Evolutionary conservation across 371 early-diverging fungal genomes (phyloP), one percentile per base, ranked within the genome.

Genomic region (Fennellomyces sp.): DNA sequence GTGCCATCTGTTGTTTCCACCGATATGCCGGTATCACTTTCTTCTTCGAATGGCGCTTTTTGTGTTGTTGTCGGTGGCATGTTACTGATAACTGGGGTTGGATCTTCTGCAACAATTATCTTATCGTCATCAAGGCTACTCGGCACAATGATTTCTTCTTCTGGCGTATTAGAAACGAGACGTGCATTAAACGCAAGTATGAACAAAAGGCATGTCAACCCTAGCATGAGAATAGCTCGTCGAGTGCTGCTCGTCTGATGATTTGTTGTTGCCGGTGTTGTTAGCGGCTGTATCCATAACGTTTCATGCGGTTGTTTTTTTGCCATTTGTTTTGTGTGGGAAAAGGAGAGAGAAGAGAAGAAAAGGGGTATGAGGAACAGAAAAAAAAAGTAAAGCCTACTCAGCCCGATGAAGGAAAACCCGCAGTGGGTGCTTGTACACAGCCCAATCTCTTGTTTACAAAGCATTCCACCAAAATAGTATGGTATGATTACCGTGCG

Each of bases 1-100:
- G 74, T 72, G 17, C 54, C 62, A 52, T 80, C 75, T 31, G 63
- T 62, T 1, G 65, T 58, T 30, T 42, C 51, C 17, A 19, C 35
- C 1, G 41, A 41, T 41, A 21, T 15, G 13, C 33, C 10, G 28
- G 5, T 21, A 33, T 2, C 23, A 28, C 30, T 30, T 19, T 52
- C 52, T 13, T 52, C 52, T 19, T 52, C 45, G 21, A 45, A 45
- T 5, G 45, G 45, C 8, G 45, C 23, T 45, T 45, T 45, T 3
- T 45, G 45, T 45, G 10, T 39, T 39, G 15, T 17, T 15, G 45
- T 19, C 8, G 45, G 5, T 45, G 45, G 39, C 17, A 0, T 6
- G 12, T n/a, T n/a, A n/a, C n/a, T n/a, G n/a, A n/a, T n/a, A n/a
- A 39, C 21, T 45, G 45, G 21, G 1, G 6, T 1, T 23, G 45